Evolutionary conservation across 257 asterid genomes (phyloP).

Genomic region (Euphrasia confusa): DNA sequence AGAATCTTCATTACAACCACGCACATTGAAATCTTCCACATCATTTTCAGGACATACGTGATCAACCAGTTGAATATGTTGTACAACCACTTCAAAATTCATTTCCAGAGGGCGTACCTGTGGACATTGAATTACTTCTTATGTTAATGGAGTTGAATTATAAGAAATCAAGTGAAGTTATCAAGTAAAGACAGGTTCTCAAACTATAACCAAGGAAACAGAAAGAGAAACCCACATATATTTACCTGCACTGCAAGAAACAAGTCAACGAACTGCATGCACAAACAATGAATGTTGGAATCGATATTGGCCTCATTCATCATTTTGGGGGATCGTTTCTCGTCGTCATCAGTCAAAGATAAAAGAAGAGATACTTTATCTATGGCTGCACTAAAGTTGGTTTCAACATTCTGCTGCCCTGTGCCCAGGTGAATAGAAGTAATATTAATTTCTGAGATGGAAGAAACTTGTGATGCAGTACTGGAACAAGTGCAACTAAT

Average conservation of each 20-base stretch:
- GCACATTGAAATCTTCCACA: conserved; percentile 27
- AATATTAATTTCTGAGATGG: conserved; percentile 28
- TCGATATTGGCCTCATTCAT: conserved; percentile 37
- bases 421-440: conserved; percentile 36
- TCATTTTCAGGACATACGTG: conserved; percentile 45
- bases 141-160: conserved; percentile 28
- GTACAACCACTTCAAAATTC: conserved; percentile 58
- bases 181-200: conserved; percentile 23
- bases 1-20: conserved; percentile 24
- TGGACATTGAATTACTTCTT: conserved; percentile 35
- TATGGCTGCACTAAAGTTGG: conserved; percentile 69
- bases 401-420: conserved; percentile 88
- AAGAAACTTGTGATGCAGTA: conserved; percentile 18
- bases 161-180: conserved; percentile 19
- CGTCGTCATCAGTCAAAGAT: conserved; percentile 72
- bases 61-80: conserved; percentile 66
- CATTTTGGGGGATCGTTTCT: conserved; percentile 32
- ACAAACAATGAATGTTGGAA: conserved; percentile 40
- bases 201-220: conserved; percentile 15
- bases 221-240: conserved; percentile 15
- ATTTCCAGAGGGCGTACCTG: conserved; percentile 70
- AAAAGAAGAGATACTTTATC: conserved; percentile 55
- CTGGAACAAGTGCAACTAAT: not conserved
- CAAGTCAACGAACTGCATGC: conserved; percentile 51
- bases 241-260: conserved; percentile 58